Base-by-base conservation (phyloP, 768 basidiomycete species). In the Gelatoporia subvermispora region DNA sequence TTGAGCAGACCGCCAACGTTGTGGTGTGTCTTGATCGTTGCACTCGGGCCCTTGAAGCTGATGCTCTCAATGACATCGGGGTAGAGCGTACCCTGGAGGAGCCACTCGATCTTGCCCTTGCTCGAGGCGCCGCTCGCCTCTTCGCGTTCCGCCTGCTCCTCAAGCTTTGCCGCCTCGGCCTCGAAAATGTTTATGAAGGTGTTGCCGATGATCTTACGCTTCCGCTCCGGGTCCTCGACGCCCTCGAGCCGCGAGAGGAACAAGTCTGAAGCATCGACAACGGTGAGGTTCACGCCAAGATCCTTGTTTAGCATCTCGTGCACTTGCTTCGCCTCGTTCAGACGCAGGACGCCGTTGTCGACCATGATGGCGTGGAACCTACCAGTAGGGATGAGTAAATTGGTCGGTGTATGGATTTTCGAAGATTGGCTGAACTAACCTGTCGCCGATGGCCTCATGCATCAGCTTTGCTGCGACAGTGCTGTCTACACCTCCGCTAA, bases 351-450 rank as follows among this genome's bases (percentile, higher is more conserved):
- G 49, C 96, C 96, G 61, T 99, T 99, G 69, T 98, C 95, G 38
- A 98, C 96, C 93, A 98, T 94, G 71, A 98, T 96, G 9, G 94
- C 96, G 61, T 95, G 96, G 77, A 99, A 99, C 51, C 94, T 95
- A 59, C 16, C 8, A 7, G 35, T 40, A 17, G 47, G 35, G 22
- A 28, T 36, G 37, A 22, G 22, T 18, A 41, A 9, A 43, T 39
- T 41, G 21, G n/a, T n/a, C n/a, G n/a, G n/a, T n/a, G n/a, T n/a
- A n/a, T n/a, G n/a, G n/a, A n/a, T n/a, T 38, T 23, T 38, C 46
- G 18, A 24, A 51, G 34, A 9, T 34, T 34, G 47, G 45, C 22
- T 31, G 48, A 35, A 56, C 73, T 37, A 61, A 90, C 92, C 95
- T 79, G 65, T 97, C 93, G 23, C 96, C 96, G 59, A 99, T 98